Percentiles rank a stretch among this genome's conserved stretches.
These are phyloP conservation scores for Soucietia sequanensis DNA, from an alignment of 805 yeast genomes.

Conservation along the genomic window DNA sequence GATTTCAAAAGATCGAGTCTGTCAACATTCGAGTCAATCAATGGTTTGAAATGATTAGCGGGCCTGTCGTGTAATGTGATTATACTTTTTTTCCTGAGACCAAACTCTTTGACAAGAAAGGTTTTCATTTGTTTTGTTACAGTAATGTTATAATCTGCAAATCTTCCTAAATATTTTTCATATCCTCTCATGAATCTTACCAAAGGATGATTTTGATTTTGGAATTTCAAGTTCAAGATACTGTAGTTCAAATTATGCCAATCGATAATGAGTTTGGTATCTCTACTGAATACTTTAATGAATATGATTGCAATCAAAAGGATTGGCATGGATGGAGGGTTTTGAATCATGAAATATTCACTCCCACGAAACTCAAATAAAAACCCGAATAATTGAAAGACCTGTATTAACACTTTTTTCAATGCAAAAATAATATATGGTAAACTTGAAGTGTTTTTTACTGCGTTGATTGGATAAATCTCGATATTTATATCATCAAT, in stretches of 20 bases:
- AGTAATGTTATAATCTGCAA: constrained; percentile 71
- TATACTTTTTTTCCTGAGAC: constrained; percentile 44
- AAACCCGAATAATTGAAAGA: constrained; percentile 43
- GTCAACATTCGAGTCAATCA: constrained; percentile 29
- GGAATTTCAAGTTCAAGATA: constrained; percentile 66
- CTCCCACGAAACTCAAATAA: constrained; percentile 59
- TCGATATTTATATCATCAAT: constrained; percentile 51
- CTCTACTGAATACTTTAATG: constrained; percentile 46
- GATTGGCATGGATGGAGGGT: constrained; percentile 91
- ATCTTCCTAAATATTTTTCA: constrained; percentile 61
- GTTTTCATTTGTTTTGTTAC: constrained; percentile 75
- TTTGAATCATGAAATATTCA: constrained; percentile 72
- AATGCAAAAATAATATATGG: constrained; percentile 60
- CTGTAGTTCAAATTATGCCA: constrained; percentile 96
- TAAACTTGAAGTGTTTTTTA: constrained; percentile 35
- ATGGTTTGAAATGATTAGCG: constrained; percentile 60
- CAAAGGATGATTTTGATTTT: constrained; percentile 54
- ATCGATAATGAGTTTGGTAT: constrained; percentile 72
- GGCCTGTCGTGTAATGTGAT: constrained; percentile 86
- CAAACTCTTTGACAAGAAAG: constrained; percentile 57
- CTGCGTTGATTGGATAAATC: constrained; percentile 45
- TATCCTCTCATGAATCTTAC: constrained; percentile 60
- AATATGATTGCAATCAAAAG: constrained; percentile 60
- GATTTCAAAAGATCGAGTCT: constrained; percentile 25
- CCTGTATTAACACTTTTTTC: constrained; percentile 59